Evolutionary conservation across 2,329 filamentous ascomycete species (phyloP).

Genomic region (Scytalidium lignicola): DNA sequence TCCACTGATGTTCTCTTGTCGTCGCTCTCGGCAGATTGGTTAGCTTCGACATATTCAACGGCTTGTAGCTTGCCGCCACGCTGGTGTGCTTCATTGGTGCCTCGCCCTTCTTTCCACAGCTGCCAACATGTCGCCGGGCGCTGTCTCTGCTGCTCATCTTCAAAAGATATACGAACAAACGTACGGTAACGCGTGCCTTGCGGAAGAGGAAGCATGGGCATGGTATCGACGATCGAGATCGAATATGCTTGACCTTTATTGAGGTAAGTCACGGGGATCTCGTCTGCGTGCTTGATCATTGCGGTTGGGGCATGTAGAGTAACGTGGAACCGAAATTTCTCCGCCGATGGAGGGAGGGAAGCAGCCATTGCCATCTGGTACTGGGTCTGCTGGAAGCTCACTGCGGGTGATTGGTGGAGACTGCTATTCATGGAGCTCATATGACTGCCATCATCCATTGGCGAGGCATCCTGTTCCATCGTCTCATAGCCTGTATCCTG

Average conservation of each 20-base stretch:
- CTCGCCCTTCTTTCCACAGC: constrained; percentile 92
- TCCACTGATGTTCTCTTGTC: constrained; percentile 65
- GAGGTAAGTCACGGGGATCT: constrained; percentile 95
- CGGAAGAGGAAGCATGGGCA: constrained; percentile 50
- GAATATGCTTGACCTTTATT: constrained; percentile 97
- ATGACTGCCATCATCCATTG: constrained; percentile 54
- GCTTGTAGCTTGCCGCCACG: constrained; percentile 87
- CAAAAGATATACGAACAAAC: constrained; percentile 91
- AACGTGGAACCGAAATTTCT: constrained; percentile 84
- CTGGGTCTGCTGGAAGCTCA: constrained; percentile 50
- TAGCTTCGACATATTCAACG: constrained; percentile 81
- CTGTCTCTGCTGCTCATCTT: constrained; percentile 87
- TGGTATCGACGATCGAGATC: constrained; percentile 75
- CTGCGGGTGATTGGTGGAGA: constrained; percentile 56
- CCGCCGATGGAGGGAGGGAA: constrained; percentile 47
- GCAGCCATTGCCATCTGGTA: constrained; percentile 41
- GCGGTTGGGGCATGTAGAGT: constrained; percentile 91
- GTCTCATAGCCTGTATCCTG: constrained; percentile 76
- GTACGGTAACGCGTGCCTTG: constrained; percentile 75
- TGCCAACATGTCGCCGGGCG: constrained; percentile 83
- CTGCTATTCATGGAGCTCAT: constrained; percentile 54
- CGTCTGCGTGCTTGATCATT: constrained; percentile 85
- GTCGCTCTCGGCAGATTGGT: constrained; percentile 54
- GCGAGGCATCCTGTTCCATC: constrained; percentile 69
- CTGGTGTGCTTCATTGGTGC: constrained; percentile 93